Base-by-base conservation (phyloP, 2,329 filamentous ascomycete genomes). In the Alternaria sp. region DNA sequence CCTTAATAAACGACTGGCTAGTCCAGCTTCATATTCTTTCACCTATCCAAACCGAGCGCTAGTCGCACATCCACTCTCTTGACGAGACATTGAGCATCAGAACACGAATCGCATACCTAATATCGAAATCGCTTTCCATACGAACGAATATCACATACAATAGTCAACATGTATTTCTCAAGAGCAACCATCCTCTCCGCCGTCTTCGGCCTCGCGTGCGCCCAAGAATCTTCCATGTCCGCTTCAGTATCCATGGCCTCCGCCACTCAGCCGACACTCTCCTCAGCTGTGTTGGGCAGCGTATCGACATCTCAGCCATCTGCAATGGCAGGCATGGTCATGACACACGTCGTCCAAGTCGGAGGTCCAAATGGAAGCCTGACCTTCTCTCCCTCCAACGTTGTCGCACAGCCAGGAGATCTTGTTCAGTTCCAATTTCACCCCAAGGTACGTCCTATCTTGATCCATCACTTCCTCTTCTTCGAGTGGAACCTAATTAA, bases 331-430 rank as follows among this genome's bases (percentile, higher is more conserved):
- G 71, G 69, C 18, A 68, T 64, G 53, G 62, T 76, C 48, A 69
- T 64, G 30, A 81, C 73, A 9, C 88, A 91, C 70, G 86, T 90
- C 60, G 87, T 93, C 57, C 85, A 86, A 64, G 91, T 93, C 59
- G 79, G 83, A 64, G 86, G 86, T 73, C 82, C 84, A 68, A 77
- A 81, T 60, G 75, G 78, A 16, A 81, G 81, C 48, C 80, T 91
- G 59, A 84, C 81, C 63, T 94, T 88, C 83, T 87, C 81, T 64
- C 92, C 92, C 41, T 83, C 90, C 68, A 88, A 85, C 72, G 77
- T 94, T 75, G 83, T 82, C 64, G 91, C 89, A 32, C 76, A 80
- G n/a, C 79, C 83, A 3, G 91, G 92, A 65, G 84, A 84, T 62
- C 77, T 82, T 48, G 77, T 87, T 49, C 82, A 85, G 66, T 86